These are phyloP conservation scores for Gremmenia infestans DNA, from an alignment of 2,329 filamentous ascomycete species.

Conservation along the genomic window DNA sequence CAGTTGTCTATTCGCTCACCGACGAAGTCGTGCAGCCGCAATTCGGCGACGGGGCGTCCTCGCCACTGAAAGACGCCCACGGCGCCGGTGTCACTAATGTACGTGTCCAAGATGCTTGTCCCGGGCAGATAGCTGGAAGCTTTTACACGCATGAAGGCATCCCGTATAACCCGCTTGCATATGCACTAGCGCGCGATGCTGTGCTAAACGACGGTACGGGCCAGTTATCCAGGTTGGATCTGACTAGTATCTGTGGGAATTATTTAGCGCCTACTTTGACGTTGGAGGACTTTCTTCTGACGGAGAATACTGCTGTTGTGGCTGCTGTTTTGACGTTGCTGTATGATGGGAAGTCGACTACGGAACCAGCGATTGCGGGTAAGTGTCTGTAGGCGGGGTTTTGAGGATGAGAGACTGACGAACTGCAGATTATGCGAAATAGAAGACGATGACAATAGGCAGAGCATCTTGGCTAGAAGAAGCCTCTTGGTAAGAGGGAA, in stretches of 20 bases:
- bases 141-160: conserved; percentile 47
- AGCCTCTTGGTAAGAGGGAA: too few relatives aligned
- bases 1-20: conserved; percentile 44
- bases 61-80: conserved; percentile 34
- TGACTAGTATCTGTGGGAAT: not conserved
- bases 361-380: not conserved
- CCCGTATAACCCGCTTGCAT: conserved; percentile 44
- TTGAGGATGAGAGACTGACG: not conserved
- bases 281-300: not conserved
- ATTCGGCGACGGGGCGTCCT: conserved; percentile 41
- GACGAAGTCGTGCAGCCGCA: conserved; percentile 51
- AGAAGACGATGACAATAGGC: not conserved
- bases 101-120: conserved; percentile 42
- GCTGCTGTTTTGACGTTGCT: not conserved
- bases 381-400: not conserved
- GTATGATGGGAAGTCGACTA: not conserved
- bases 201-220: not conserved
- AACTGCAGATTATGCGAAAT: not conserved
- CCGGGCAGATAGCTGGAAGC: conserved; percentile 35
- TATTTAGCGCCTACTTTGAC: not conserved
- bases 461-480: too few relatives aligned
- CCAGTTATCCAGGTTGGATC: not conserved
- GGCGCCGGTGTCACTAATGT: conserved; percentile 45
- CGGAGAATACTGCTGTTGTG: not conserved
- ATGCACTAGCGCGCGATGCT: conserved; percentile 28